phyloP scores from a whole-genome alignment of 495 filamentous ascomycete species.

The Neurospora cerealis region DNA sequence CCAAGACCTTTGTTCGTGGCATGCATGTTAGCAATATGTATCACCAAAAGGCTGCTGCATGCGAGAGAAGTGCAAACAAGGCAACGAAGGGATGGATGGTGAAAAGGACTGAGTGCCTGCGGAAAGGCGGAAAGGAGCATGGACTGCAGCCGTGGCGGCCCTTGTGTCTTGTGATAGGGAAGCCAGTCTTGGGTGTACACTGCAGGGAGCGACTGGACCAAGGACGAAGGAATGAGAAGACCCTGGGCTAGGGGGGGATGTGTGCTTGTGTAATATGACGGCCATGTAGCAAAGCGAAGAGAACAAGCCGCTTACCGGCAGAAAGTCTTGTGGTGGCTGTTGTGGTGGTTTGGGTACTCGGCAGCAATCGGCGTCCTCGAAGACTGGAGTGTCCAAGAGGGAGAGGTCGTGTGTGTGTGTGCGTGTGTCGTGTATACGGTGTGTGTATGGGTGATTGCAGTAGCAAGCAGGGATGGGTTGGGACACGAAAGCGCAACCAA shows the following conservation, averaged over 20 bases:
- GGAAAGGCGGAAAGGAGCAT: slow-evolving; percentile 32
- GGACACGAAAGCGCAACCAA: background rate
- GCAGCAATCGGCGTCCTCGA: slow-evolving; percentile 1
- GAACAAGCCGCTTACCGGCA: slow-evolving; percentile 2
- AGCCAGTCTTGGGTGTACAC: background rate
- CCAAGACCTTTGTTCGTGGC: background rate
- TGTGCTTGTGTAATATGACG: slow-evolving; percentile 9
- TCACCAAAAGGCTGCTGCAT: background rate
- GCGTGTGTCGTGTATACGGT: background rate
- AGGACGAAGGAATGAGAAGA: slow-evolving; percentile 1
- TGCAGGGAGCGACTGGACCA: background rate
- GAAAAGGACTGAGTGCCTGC: slow-evolving; percentile 25
- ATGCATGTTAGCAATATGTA: background rate
- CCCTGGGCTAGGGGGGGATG: background rate
- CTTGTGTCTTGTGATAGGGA: slow-evolving; percentile 12
- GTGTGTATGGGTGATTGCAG: slow-evolving; percentile 5
- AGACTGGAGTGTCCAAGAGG: background rate
- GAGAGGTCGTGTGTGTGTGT: background rate
- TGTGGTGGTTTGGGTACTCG: slow-evolving; percentile 2
- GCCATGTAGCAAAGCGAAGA: slow-evolving; percentile 3
- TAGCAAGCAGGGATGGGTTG: background rate
- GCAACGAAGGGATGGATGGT: slow-evolving; percentile 13
- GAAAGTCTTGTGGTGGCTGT: slow-evolving; percentile 1
- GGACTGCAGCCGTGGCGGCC: slow-evolving; percentile 22
- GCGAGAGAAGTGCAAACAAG: background rate